Evolutionary conservation across 106 monocot species (phyloP).

Genomic region (Iris macrosiphon): DNA sequence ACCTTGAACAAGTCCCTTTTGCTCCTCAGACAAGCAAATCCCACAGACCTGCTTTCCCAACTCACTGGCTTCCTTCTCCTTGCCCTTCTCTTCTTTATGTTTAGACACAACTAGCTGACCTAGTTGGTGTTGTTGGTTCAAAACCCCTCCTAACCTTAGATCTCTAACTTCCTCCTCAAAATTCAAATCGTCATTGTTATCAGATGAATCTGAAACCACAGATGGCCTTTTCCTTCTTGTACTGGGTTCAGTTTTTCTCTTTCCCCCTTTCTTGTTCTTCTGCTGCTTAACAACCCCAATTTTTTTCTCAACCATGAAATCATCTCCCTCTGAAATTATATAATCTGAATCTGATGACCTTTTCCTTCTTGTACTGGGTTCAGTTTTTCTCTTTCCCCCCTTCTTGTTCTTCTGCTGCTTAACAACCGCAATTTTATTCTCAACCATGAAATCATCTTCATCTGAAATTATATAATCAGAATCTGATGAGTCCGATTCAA

Average conservation of each 20-base stretch:
- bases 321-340: slow-evolving; percentile 26
- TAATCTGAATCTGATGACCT: slow-evolving; percentile 46
- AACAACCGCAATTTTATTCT: background rate
- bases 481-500: slow-evolving; percentile 24
- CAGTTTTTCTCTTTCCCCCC: background rate
- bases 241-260: slow-evolving; percentile 9
- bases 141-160: slow-evolving; percentile 10
- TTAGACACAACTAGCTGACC: slow-evolving; percentile 2
- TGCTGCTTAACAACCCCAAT: background rate
- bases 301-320: background rate
- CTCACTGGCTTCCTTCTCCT: slow-evolving; percentile 37
- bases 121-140: slow-evolving; percentile 4
- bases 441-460: slow-evolving; percentile 12
- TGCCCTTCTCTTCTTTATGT: slow-evolving; percentile 31
- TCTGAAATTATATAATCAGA: slow-evolving; percentile 45
- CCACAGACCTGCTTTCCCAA: slow-evolving; percentile 57
- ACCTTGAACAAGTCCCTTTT: slow-evolving; percentile 47
- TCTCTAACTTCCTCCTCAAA: slow-evolving; percentile 32
- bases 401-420: slow-evolving; percentile 3
- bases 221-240: slow-evolving; percentile 2
- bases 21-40: slow-evolving; percentile 79
- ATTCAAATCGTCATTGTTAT: slow-evolving; percentile 23
- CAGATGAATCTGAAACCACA: slow-evolving; percentile 19
- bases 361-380: slow-evolving; percentile 4
- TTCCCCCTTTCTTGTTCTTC: slow-evolving; percentile 16